Conservation (phyloP, 805 yeast species). For the Jamesozyma lodderae region DNA sequence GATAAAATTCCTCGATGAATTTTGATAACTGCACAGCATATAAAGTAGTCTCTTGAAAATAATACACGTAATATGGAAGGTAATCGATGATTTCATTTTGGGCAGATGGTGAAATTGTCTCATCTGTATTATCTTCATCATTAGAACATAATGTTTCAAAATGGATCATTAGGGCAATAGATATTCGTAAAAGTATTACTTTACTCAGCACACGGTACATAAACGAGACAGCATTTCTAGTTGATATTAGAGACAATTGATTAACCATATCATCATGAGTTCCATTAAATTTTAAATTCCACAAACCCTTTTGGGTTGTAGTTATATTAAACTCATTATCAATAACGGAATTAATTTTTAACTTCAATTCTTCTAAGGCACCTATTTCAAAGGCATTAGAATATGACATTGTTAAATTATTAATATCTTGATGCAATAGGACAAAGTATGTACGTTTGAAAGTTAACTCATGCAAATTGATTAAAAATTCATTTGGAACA, state of each 20-base stretch:
- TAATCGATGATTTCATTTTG: neutral
- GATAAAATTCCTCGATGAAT: slow-evolving; percentile 16
- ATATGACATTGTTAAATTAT: slow-evolving; percentile 16
- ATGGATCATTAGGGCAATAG: slow-evolving; percentile 23
- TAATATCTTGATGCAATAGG: slow-evolving; percentile 17
- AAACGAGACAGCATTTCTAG: slow-evolving; percentile 12
- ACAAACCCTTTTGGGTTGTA: neutral
- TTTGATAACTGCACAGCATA: slow-evolving; percentile 1
- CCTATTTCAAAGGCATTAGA: slow-evolving; percentile 8
- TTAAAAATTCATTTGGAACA: slow-evolving; percentile 4
- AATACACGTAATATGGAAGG: slow-evolving; percentile 16
- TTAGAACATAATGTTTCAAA: slow-evolving; percentile 14
- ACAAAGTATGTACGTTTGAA: slow-evolving; percentile 21
- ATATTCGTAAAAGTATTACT: slow-evolving; percentile 18
- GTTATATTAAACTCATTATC: slow-evolving; percentile 10
- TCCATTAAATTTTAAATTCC: neutral
- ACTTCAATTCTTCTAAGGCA: slow-evolving; percentile 12
- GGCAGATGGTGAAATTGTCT: neutral
- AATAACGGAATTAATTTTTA: slow-evolving; percentile 12
- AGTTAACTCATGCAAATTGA: slow-evolving; percentile 16
- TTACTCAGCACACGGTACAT: slow-evolving; percentile 21
- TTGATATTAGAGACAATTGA: slow-evolving; percentile 6
- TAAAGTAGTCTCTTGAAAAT: slow-evolving; percentile 10
- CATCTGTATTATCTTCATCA: neutral
- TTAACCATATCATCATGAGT: slow-evolving; percentile 2